Evolutionary conservation across 257 asterid species (phyloP).

Genomic region (Solanum arcanum): DNA sequence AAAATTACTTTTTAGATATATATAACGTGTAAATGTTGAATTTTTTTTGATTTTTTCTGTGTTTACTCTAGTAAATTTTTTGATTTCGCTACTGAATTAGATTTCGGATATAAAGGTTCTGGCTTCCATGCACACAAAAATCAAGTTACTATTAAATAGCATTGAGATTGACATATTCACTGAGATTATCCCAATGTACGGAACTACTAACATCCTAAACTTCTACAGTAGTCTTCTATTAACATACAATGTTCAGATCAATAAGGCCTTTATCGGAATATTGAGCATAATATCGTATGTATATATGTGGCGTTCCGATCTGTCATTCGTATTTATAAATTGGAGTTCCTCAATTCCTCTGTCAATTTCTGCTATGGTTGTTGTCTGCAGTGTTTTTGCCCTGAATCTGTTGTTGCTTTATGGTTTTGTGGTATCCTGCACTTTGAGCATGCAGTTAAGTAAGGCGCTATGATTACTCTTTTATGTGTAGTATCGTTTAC

Average conservation of each 20-base stretch:
- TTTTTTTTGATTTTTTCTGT: neutral
- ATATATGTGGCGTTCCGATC: neutral
- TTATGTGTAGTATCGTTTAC: neutral
- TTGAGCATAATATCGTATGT: neutral
- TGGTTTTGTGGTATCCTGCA: neutral
- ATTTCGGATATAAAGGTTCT: neutral
- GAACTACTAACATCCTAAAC: neutral
- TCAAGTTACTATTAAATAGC: neutral
- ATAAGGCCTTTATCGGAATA: neutral
- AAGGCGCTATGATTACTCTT: conserved; percentile 10
- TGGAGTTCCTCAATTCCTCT: neutral
- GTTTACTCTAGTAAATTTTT: neutral
- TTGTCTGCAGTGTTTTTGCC: neutral
- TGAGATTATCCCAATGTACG: neutral
- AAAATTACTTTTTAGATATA: neutral
- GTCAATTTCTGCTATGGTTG: neutral
- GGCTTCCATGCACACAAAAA: neutral
- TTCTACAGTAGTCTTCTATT: neutral
- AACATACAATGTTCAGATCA: neutral
- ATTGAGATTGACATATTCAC: neutral
- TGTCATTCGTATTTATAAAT: neutral
- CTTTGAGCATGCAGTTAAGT: conserved; percentile 61
- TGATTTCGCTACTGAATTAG: neutral
- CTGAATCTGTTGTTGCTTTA: neutral
- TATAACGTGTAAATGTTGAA: neutral